Base-by-base conservation (phyloP, 495 filamentous ascomycete species). In the Hypoxylon subgilvum region DNA sequence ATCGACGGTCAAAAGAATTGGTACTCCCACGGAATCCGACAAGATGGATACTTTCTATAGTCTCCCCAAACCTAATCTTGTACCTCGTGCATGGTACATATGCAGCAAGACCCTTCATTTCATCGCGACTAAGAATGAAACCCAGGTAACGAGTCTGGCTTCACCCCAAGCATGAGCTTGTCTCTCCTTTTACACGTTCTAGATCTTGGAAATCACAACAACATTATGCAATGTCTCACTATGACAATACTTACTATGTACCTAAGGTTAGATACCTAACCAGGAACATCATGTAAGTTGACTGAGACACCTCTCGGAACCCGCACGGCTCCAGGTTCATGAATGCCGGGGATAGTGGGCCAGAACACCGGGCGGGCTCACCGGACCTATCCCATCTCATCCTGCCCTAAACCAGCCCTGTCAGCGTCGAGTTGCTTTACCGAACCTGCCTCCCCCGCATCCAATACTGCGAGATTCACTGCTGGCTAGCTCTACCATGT, bases 41-140 rank as follows among this genome's bases (percentile, higher is more conserved):
- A 51, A 36, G 50, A 9, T 59, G 61, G 61, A 27, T 4, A 3
- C 8, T 3, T 3, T 27, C 4, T 27, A 27, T 27, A n/a, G 35
- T 58, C 39, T 50, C 38, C 46, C 44, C 27, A 59, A 64, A 64
- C 50, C 31, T 55, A 51, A 64, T 59, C 61, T 64, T 18, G 30
- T n/a, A n/a, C n/a, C n/a, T n/a, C n/a, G n/a, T n/a, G n/a, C n/a
- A n/a, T n/a, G n/a, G n/a, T n/a, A n/a, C n/a, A n/a, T 18, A 28
- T 51, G 18, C 44, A 34, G 34, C 21, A 55, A 39, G 49, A 32
- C 44, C 44, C 54, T 51, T 50, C 32, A 0, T 19, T 13, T 19
- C 30, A 32, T 35, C 27, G 16, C 16, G 1, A 16, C 14, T 14
- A 36, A 25, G 34, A 41, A 55, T 13, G n/a, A 31, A 54, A 31